phyloP scores from a whole-genome alignment of 768 basidiomycete species.

The Phaffia australis region DNA sequence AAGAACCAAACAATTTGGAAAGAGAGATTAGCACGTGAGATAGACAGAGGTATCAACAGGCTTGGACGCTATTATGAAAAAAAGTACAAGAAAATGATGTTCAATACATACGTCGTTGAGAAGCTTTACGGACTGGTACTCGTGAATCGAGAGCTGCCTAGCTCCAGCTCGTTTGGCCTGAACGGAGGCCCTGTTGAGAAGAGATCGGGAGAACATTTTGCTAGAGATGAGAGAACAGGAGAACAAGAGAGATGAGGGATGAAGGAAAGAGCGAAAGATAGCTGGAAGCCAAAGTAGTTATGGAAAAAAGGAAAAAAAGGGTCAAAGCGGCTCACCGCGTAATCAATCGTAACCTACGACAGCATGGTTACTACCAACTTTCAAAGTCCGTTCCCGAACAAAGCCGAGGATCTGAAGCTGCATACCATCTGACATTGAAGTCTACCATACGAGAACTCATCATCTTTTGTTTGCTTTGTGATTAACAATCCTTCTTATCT shows the following conservation, averaged over 20 bases:
- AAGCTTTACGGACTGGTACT: conserved; percentile 90
- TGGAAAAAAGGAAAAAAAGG: background rate
- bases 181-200: conserved; percentile 9
- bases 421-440: too few relatives aligned
- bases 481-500: too few relatives aligned
- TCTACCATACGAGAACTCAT: too few relatives aligned
- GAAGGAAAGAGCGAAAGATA: background rate
- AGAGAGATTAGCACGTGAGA: background rate
- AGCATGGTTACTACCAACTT: too few relatives aligned
- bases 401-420: too few relatives aligned
- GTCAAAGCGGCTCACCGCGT: too few relatives aligned
- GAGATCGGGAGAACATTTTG: conserved; percentile 21
- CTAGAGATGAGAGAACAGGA: background rate
- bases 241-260: background rate
- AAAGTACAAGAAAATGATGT: too few relatives aligned
- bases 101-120: conserved; percentile 64
- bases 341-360: too few relatives aligned
- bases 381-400: too few relatives aligned
- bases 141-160: conserved; percentile 71
- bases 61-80: background rate
- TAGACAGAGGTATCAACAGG: background rate
- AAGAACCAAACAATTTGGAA: conserved; percentile 13
- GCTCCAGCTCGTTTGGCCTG: conserved; percentile 49
- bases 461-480: too few relatives aligned
- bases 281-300: background rate